Percentiles rank a stretch among this genome's conserved stretches.
phyloP scores from a whole-genome alignment of 1,284 basidiomycete genomes.

The Nidula niveotomentosa region DNA sequence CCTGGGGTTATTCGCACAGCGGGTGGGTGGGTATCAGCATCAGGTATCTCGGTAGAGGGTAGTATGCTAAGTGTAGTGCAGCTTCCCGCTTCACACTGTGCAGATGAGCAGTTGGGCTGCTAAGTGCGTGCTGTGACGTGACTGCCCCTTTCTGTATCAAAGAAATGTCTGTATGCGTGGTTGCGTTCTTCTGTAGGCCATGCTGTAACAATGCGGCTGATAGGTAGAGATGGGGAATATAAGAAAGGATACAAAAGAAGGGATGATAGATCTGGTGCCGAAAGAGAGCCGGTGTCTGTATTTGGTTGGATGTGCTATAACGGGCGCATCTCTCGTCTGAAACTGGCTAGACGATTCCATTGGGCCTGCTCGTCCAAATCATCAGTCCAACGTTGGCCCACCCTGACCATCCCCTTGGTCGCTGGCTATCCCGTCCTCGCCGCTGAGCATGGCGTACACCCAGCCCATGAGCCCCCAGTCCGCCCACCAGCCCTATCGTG shows the following conservation, averaged over 20 bases:
- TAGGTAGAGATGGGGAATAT: neutral
- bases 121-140: too few species aligned
- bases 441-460: conserved; percentile 31
- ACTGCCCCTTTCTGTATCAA: too few species aligned
- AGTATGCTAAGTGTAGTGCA: too few species aligned
- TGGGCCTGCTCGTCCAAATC: conserved; percentile 3
- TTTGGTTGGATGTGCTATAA: conserved; percentile 19
- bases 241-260: neutral
- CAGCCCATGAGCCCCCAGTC: conserved; percentile 26
- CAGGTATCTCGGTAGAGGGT: too few species aligned
- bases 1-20: too few species aligned
- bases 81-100: too few species aligned
- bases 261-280: conserved; percentile 11
- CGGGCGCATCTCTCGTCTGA: conserved; percentile 22
- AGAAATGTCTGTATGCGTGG: too few species aligned
- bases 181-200: neutral
- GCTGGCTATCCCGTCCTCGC: neutral
- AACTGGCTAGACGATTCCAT: conserved; percentile 22
- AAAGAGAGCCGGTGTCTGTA: conserved; percentile 19
- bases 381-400: too few species aligned
- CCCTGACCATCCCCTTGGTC: too few species aligned
- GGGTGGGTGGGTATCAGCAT: too few species aligned
- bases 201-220: conserved; percentile 1
- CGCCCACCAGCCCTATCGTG: conserved; percentile 31
- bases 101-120: too few species aligned